Percentiles rank a stretch among this genome's conserved stretches.
These are phyloP conservation scores for Trametes punicea DNA, from an alignment of 768 basidiomycete genomes.

Conservation along the genomic window DNA sequence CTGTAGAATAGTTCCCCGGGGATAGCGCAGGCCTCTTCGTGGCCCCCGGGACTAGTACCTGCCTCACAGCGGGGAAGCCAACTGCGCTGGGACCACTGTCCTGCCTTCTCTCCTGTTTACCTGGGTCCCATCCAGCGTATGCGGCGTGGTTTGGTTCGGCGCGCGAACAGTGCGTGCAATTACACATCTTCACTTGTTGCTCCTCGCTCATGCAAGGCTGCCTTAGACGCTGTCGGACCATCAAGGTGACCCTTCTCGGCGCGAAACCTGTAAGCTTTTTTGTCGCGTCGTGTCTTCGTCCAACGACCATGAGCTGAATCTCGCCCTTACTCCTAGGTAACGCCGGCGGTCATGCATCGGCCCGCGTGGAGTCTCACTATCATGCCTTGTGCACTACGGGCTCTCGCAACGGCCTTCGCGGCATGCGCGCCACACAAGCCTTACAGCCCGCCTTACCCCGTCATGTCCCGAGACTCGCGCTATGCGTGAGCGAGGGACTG, in stretches of 20 bases:
- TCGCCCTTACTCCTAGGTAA: not conserved
- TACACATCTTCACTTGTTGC: not conserved
- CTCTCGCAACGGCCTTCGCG: constrained; percentile 1
- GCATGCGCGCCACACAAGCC: not conserved
- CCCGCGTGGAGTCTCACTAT: not conserved
- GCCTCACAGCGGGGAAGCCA: constrained; percentile 9
- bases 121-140: not conserved
- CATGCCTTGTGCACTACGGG: not conserved
- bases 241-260: not conserved
- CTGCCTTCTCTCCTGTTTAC: not conserved
- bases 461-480: not conserved
- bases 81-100: constrained; percentile 2
- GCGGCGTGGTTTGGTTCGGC: not conserved
- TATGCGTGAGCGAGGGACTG: not conserved
- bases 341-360: not conserved
- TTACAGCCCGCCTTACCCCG: not conserved
- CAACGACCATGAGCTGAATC: not conserved
- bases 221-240: not conserved
- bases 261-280: not conserved
- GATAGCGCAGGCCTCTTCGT: constrained; percentile 4
- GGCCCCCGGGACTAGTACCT: constrained; percentile 6
- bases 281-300: not conserved
- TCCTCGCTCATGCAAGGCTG: not conserved
- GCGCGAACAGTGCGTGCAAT: not conserved
- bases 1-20: not conserved